These are phyloP conservation scores for Quercus alba DNA, from an alignment of 306 rosid genomes.

Conservation along the genomic window DNA sequence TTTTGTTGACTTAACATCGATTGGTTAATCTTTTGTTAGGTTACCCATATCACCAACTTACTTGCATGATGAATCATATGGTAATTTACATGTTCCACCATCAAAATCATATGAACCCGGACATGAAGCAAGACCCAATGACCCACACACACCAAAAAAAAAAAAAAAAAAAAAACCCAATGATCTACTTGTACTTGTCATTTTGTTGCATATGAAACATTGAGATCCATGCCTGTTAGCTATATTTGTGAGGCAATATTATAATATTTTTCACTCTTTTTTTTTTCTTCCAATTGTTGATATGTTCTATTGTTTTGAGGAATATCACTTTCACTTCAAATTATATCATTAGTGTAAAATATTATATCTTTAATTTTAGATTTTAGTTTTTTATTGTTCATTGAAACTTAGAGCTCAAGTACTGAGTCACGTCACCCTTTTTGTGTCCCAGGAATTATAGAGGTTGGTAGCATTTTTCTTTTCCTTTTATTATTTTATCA, in stretches of 20 bases:
- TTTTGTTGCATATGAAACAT: not conserved
- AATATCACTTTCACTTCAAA: no score
- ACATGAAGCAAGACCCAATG: not conserved
- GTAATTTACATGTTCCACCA: not conserved
- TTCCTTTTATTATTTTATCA: no score
- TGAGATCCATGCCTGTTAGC: not conserved
- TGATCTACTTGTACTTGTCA: not conserved
- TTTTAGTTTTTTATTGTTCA: no score
- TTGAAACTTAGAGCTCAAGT: no score
- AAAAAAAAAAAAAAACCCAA: no score
- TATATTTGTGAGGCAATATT: not conserved
- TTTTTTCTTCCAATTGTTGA: not conserved
- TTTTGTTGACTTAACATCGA: not conserved
- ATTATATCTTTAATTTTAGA: no score
- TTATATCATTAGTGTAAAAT: no score
- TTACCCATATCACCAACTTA: conserved; percentile 1
- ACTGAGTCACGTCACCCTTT: no score
- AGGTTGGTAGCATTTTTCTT: no score
- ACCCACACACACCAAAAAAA: no score
- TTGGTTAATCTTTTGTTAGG: not conserved
- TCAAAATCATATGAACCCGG: not conserved
- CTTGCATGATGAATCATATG: not conserved
- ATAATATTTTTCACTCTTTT: not conserved
- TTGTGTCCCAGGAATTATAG: no score
- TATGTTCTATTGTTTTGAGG: no score